Conservation (phyloP, 208 protist genomes). For the Leishmania amazonensis region DNA sequence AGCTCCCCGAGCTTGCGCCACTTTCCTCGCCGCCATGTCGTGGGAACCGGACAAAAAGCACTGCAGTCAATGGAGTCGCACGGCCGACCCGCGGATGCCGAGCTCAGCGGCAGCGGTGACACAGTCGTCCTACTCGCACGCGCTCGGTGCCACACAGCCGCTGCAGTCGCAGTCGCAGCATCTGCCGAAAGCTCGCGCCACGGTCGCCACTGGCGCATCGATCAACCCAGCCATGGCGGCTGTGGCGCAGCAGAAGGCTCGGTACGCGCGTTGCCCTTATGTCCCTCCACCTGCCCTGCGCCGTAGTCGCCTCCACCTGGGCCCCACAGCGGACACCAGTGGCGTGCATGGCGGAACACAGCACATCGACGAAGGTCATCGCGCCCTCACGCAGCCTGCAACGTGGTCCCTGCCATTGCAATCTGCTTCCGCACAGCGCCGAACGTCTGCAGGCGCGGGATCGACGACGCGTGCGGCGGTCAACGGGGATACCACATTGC, state of each 20-base stretch:
- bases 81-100: too few species aligned
- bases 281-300: constrained; percentile 8
- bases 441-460: not conserved
- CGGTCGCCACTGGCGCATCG: not conserved
- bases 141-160: not conserved
- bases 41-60: not conserved
- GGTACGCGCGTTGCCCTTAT: constrained; percentile 19
- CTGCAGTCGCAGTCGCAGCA: not conserved
- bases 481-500: not conserved
- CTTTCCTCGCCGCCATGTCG: not conserved
- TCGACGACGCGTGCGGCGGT: not conserved
- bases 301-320: not conserved
- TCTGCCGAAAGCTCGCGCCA: not conserved
- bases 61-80: not conserved
- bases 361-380: not conserved
- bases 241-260: constrained; percentile 32
- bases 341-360: not conserved
- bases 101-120: not conserved
- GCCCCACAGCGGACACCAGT: not conserved
- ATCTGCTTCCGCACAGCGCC: not conserved
- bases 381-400: not conserved
- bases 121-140: not conserved
- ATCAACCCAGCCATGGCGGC: not conserved
- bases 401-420: not conserved
- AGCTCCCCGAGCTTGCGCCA: not conserved